Evolutionary conservation across 345 rosid genomes (phyloP), one percentile per base, ranked within the genome.

Genomic region (Gossypium anomalum): DNA sequence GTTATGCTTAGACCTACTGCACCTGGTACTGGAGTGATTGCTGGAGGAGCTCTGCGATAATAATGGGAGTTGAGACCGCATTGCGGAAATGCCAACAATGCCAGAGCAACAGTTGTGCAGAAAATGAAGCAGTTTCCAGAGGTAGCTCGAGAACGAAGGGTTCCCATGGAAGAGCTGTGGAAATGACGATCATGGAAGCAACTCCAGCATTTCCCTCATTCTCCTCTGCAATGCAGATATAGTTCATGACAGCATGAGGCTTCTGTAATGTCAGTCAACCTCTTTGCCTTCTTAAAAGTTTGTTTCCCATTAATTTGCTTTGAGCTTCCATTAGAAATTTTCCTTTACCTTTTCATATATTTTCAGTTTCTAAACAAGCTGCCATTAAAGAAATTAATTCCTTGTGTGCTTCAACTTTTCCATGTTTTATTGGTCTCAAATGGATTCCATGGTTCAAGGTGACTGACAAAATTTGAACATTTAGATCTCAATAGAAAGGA

Each of bases 1-100:
- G 97, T 94, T 87, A 94, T 92, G 97, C 90, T 92, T 61, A 89
- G 97, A 85, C 97, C 98, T 16, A 93, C 97, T 63, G 84, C 92
- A 43, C 98, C 97, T 20, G 98, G 98, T 76, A 88, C 97, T 0
- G 98, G 98, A 74, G 97, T 92, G 79, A 88, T 87, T 80, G 97
- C 98, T 1, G 97, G 97, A 80, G 97, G 97, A 73, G 89, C 97
- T 19, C 97, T 94, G 62, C 38, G 38, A 29, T 91, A 27, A 27
- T 27, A 27, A 27, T 27, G 29, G 29, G 3, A 27, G 93, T 92
- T 34, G 91, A 91, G 81, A 94, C 91, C 52, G 97, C 93, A 0
- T 70, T 87, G 74, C 97, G 97, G 62, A 69, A 94, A 92, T 63
- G 90, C 89, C 73, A 94, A 91, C 88, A 92, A 94, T 43, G 97